Evolutionary conservation across 441 rosid genomes (phyloP), one percentile per base, ranked within the genome.

Genomic region (Adansonia madagascariensis): DNA sequence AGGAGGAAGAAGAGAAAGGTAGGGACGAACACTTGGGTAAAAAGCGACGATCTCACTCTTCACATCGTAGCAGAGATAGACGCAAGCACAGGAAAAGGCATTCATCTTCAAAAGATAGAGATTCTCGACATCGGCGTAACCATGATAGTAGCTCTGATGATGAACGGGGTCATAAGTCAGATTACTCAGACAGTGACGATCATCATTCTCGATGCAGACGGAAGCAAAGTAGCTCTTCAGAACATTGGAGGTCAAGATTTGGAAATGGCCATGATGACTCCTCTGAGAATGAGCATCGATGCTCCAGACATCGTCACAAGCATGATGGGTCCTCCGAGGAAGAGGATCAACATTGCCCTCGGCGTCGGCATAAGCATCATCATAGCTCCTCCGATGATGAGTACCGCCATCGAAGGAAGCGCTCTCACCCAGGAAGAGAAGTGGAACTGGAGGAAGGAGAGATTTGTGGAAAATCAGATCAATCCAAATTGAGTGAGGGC

Each of bases 381-480:
- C 64, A 79, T 72, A 74, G 80, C 43, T 80, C 83, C 31, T 78
- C 78, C 0, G 81, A 80, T 10, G 55, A 59, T 22, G 88, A 80
- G 66, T 73, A 31, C 76, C 59, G 41, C 24, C 80, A 78, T 56
- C 79, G 18, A 50, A 79, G 79, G 50, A 88, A 80, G 90, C 75
- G 61, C 59, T 77, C 80, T 72, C 76, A 14, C n/a, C 24, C 61
- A 4, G 74, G 80, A 75, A 82, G 81, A 83, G 85, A 84, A 75
- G 71, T 55, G 17, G 86, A 88, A 75, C 69, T 89, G 83, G 94
- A 88, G 88, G 96, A 89, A 79, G 91, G 90, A 47, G 91, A 86
- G 89, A 85, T 85, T 46, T 61, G 79, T 35, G 47, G 85, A 27
- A 90, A 84, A 83, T 80, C 92, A 7, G 86, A 85, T 73, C 88